Evolutionary conservation across 75 land plant genomes (phyloP), one percentile per base, ranked within the genome.

Genomic region (Sequoia sempervirens): DNA sequence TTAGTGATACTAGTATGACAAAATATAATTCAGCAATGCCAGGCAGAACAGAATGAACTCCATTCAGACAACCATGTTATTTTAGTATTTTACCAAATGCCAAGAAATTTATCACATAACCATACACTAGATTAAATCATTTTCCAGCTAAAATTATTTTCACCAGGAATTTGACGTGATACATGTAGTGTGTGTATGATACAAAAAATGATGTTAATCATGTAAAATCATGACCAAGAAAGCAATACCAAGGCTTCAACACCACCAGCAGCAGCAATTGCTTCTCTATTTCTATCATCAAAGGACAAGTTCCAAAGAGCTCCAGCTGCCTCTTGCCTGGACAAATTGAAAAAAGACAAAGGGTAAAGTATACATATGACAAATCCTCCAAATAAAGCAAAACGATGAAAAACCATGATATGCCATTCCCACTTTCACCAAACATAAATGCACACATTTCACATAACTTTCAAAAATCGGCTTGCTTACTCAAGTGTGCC

Each of bases 301-400:
- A 96, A 98, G 70, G 98, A 98, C 54, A 98, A 85, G 84, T 98
- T 98, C 99, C 99, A 98, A 52, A 98, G 84, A 15, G 99, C 99
- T 84, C 98, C 99, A 88, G 99, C 98, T 84, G 99, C 99, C 83
- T 98, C 99, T 90, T 96, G 99, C 86, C 99, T 98, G 86, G 1
- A 82, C 10, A n/a, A 69, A 69, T 69, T 3, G 30, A n/a, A 18
- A 83, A 82, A 83, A 73, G 45, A 2, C 40, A 86, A 52, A 54
- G 17, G 6, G 12, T 30, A 69, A 69, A 69, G 73, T 30, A 46
- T 41, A 11, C n/a, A 38, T 26, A 23, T 4, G 6, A 41, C 1
- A 38, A 79, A 30, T 43, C 80, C 80, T 79, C 38, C 14, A 36
- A 79, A 38, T 10, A 37, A 79, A n/a, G 17, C 2, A 26, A 46